These are phyloP conservation scores for Grosmannia serpens DNA, from an alignment of 2,329 filamentous ascomycete genomes.

Conservation along the genomic window DNA sequence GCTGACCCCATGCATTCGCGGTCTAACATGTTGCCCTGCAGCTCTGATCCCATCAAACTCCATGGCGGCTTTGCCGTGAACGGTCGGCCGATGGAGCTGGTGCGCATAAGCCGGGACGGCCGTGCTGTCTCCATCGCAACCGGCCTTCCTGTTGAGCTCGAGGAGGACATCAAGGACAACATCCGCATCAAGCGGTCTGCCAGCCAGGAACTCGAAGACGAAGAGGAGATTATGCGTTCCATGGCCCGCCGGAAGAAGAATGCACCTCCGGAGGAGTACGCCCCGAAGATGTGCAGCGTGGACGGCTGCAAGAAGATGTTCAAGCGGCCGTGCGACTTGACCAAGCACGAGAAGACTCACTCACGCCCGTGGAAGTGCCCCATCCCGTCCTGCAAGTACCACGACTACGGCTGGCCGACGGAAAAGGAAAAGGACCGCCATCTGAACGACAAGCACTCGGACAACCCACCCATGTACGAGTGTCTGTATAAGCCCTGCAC, in stretches of 20 bases:
- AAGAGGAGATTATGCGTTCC: conserved; percentile 74
- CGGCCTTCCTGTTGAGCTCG: conserved; percentile 50
- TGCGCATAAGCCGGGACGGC: conserved; percentile 69
- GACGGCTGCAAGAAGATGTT: conserved; percentile 79
- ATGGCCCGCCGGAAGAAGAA: conserved; percentile 97
- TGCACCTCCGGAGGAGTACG: conserved; percentile 70
- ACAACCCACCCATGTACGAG: conserved; percentile 66
- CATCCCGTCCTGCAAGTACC: conserved; percentile 74
- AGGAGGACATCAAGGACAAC: conserved; percentile 33
- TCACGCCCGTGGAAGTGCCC: conserved; percentile 93
- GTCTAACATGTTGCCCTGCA: conserved; percentile 11
- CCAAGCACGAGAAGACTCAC: conserved; percentile 97
- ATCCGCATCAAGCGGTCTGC: conserved; percentile 53
- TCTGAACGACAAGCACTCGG: conserved; percentile 89
- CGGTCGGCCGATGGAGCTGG: conserved; percentile 72
- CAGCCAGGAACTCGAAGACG: conserved; percentile 61
- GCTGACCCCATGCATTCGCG: background rate
- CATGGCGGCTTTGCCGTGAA: conserved; percentile 72
- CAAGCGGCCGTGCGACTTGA: conserved; percentile 92
- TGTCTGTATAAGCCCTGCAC: conserved; percentile 76
- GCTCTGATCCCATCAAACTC: conserved; percentile 61
- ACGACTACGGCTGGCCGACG: conserved; percentile 83
- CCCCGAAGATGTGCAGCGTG: conserved; percentile 66
- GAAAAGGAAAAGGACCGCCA: conserved; percentile 97
- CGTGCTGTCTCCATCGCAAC: conserved; percentile 69